Evolutionary conservation across 2,329 filamentous ascomycete genomes (phyloP), one percentile per base, ranked within the genome.

Genomic region (Xylogone sp.): DNA sequence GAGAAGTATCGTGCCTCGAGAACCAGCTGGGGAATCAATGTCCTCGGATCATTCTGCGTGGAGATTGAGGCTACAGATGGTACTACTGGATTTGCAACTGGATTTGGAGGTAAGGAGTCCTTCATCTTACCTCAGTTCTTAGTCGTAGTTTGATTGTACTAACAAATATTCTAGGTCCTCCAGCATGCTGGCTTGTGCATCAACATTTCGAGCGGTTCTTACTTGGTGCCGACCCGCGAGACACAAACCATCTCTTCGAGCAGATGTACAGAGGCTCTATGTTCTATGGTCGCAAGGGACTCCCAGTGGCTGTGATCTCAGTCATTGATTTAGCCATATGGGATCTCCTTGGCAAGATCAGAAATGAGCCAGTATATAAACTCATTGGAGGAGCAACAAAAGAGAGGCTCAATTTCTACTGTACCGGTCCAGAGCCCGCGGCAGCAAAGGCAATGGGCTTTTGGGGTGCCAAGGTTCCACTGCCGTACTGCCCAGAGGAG

Each of bases 241-340:
- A 97, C 66, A 95, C 90, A 49, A 96, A 96, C 71, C 81, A 92
- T 56, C 76, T 97, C 24, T 97, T 95, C 67, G 92, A 97, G 75
- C 90, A 95, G 69, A 96, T 97, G 92, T 97, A 96, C 76, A 85
- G 91, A 54, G 88, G 81, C 2, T 95, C 90, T 60, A 95, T 96
- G 89, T 97, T 96, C 76, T 97, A 97, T 66, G 92, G 92, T 55
- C 86, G 92, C 59, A 97, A 97, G 71, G 92, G 92, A 45, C 82
- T 97, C 1, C 88, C 92, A 2, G 82, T 93, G 10, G 92, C 92
- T 49, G 87, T 95, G 64, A 97, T 97, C 65, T 96, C 90, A 2
- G 92, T 96, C 58, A 94, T 97, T 64, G 92, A 97, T 65, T 79
- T 97, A 43, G 92, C 92, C 3, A 72, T 97, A 42, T 97, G 92